Evolutionary conservation across 345 rosid species (phyloP).

Genomic region (Gossypium thurberi): DNA sequence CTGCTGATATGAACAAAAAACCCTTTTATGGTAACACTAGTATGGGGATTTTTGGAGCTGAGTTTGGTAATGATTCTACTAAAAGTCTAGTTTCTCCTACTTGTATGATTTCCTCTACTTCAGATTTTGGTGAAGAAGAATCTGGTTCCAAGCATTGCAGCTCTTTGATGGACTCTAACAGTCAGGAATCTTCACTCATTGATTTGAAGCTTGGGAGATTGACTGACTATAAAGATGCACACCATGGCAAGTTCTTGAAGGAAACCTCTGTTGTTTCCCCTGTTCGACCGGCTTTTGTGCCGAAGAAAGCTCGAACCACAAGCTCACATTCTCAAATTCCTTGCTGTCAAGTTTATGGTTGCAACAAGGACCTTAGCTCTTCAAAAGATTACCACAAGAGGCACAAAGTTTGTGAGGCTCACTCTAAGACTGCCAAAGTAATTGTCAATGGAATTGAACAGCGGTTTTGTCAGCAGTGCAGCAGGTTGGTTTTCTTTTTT

Average conservation of each 20-base stretch:
- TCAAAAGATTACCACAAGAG: conserved; percentile 71
- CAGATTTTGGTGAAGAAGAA: conserved; percentile 29
- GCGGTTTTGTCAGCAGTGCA: conserved; percentile 94
- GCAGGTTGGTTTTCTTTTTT: conserved; percentile 44
- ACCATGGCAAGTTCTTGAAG: conserved; percentile 14
- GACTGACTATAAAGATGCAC: conserved; percentile 32
- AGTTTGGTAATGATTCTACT: conserved; percentile 26
- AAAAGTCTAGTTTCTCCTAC: conserved; percentile 20
- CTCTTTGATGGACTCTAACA: conserved; percentile 34
- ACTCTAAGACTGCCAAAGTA: conserved; percentile 68
- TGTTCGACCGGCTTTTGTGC: conserved; percentile 16
- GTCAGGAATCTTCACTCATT: conserved; percentile 40
- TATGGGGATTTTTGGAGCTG: conserved; percentile 28
- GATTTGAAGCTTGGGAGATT: conserved; percentile 74
- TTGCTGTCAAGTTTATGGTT: conserved; percentile 68
- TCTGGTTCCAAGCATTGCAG: conserved; percentile 40
- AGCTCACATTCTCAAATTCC: conserved; percentile 29
- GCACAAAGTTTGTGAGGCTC: conserved; percentile 79
- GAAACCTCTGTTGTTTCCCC: conserved; percentile 20
- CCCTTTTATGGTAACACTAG: conserved; percentile 22
- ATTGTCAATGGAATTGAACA: conserved; percentile 61
- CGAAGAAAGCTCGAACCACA: conserved; percentile 31
- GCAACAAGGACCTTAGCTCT: conserved; percentile 62
- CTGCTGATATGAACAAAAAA: conserved; percentile 32
- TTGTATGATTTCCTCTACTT: conserved; percentile 23